Base-by-base conservation (phyloP, 2,329 filamentous ascomycete species). In the Fusarium domesticum region DNA sequence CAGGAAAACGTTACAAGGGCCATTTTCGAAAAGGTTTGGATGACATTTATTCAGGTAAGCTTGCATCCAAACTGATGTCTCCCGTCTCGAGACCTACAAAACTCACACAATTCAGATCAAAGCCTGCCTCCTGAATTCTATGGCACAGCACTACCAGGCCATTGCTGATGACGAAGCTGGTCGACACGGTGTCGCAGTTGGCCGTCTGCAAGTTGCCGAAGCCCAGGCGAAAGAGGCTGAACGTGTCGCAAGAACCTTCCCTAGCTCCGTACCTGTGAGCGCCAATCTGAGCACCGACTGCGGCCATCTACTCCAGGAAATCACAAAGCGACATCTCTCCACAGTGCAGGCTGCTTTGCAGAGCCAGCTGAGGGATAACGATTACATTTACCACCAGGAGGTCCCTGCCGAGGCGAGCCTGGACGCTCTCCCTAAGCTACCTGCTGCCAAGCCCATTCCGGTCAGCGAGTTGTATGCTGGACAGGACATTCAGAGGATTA, bases 391-490 rank as follows among this genome's bases (percentile, higher is more conserved):
- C 63, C 93, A 98, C 64, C 89, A 97, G 58, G 84, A 83, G 2
- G 85, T 98, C 2, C 92, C 93, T 0, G 84, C 85, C 8, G 90
- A 96, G 66, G 87, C 90, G 4, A 85, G 85, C 19, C 72, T 98
- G 11, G 73, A 88, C 1, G 78, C 85, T 1, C 90, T 98, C 37
- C 80, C 90, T 3, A 98, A 97, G 65, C 76, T 97, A 14, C 90
- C 92, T 5, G 95, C 93, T 2, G 91, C 93, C 6, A 98, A 98
- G 66, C 90, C 93, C 4, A 97, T 98, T 50, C 92, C 93, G 0
- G 92, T 98, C 20, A 95, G 88, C 63, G 95, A 98, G 64, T 75
- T 98, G 1, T 98, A 98, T 62, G 90, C 95, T 45, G 92, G 92
- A 2, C 93, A 97, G 68, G 93, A 98, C 64, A 96, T 98, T 33